Base-by-base conservation (phyloP, 371 early-diverging fungal genomes). In the Mucor velutinosus region DNA sequence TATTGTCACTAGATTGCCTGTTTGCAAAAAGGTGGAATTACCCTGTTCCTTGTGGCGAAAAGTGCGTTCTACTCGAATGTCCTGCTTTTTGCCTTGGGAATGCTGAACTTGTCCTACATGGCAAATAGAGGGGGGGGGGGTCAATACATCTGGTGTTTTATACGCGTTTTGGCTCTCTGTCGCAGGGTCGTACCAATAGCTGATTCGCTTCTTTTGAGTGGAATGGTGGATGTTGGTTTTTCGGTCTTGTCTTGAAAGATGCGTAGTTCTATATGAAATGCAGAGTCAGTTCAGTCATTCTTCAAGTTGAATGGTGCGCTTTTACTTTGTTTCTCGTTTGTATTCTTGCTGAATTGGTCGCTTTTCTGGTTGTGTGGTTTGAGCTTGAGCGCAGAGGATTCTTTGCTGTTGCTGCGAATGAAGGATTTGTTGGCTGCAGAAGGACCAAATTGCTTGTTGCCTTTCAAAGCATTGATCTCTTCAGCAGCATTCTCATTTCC, bases 401-500 rank as follows among this genome's bases (percentile, higher is more conserved):
- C 58, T 57, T 43, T 37, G 21, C 29, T 15, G 37, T 41, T 27
- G 64, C 39, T 55, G 56, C 30, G 57, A 57, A 17, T 32, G 30
- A 39, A 23, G 11, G 57, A 15, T 23, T 55, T 57, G 23, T 65
- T 65, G 17, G 30, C 35, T 47, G 32, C 12, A 11, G 57, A 57
- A 15, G 47, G 25, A 23, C 65, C 65, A 35, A 65, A 57, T 23
- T 58, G 47, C 33, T 47, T 65, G 23, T 59, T 65, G 10, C 49
- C 25, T 37, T 35, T 64, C 19, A 45, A 10, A 25, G 30, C 25
- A 58, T 33, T 4, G 33, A n/a, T 30, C 10, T 32, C 41, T 59
- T 65, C 35, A n/a, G 45, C 49, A 25, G 58, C 65, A 35, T 65
- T 65, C 58, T 65, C 65, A 47, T 58, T 65, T 37, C 60, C 45